phyloP scores from a whole-genome alignment of 495 filamentous ascomycete species.

The Hypoxylon rickii region DNA sequence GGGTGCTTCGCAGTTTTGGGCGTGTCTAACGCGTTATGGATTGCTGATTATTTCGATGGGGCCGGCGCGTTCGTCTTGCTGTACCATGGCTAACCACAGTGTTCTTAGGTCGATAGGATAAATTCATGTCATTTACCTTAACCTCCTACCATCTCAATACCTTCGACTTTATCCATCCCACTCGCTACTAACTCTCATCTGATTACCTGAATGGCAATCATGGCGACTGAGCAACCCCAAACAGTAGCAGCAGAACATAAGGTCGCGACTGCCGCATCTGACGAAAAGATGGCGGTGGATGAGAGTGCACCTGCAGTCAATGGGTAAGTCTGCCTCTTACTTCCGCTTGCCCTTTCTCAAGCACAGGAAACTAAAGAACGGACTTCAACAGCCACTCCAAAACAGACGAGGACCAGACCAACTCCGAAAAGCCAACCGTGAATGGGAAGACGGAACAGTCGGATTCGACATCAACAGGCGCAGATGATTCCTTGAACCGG shows the following conservation, averaged over 20 bases:
- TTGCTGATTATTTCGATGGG: no score
- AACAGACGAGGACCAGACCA: slow-evolving; percentile 33
- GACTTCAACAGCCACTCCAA: slow-evolving; percentile 24
- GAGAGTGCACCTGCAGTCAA: slow-evolving; percentile 17
- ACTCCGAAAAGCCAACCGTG: slow-evolving; percentile 26
- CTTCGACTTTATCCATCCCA: no score
- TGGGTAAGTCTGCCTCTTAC: slow-evolving; percentile 34
- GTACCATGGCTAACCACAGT: no score
- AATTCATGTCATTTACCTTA: no score
- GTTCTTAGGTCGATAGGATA: no score
- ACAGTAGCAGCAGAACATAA: slow-evolving; percentile 23
- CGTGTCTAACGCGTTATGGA: no score
- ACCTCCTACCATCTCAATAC: no score
- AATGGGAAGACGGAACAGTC: slow-evolving; percentile 30
- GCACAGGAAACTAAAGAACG: slow-evolving; percentile 15
- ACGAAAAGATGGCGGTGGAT: slow-evolving; percentile 18
- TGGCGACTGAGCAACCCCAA: slow-evolving; percentile 39
- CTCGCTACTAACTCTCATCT: no score
- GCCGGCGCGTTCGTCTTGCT: no score
- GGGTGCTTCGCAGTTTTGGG: no score
- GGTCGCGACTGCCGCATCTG: slow-evolving; percentile 3
- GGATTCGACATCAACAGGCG: slow-evolving; percentile 12
- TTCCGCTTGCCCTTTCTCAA: slow-evolving; percentile 23
- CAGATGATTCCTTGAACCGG: slow-evolving; percentile 22
- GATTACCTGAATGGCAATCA: slow-evolving; percentile 32